phyloP scores from a whole-genome alignment of 768 basidiomycete species.

The Termitomyces sp. region DNA sequence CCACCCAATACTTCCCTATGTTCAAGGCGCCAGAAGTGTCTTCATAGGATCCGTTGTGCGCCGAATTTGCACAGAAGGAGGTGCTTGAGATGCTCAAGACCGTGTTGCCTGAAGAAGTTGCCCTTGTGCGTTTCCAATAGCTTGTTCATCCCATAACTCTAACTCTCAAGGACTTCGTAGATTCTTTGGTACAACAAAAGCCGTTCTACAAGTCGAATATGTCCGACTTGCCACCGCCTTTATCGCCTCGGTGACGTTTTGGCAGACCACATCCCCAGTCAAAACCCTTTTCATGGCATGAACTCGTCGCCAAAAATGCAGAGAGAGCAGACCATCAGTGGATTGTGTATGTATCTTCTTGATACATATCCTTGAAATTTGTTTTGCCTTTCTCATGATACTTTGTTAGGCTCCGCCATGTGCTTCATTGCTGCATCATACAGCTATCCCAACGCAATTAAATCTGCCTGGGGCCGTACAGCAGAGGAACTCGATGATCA shows the following conservation, averaged over 20 bases:
- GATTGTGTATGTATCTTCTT: slow-evolving; percentile 57
- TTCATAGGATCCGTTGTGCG: slow-evolving; percentile 57
- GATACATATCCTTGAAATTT: not conserved
- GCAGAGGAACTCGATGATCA: slow-evolving; percentile 66
- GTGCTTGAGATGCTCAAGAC: slow-evolving; percentile 70
- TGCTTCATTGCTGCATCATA: slow-evolving; percentile 75
- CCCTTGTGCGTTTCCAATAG: slow-evolving; percentile 46
- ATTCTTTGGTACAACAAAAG: slow-evolving; percentile 88
- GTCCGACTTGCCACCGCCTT: slow-evolving; percentile 73
- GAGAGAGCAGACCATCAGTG: slow-evolving; percentile 71
- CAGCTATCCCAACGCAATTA: slow-evolving; percentile 60
- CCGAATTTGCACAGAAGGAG: slow-evolving; percentile 75
- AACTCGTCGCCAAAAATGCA: slow-evolving; percentile 36
- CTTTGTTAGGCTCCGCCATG: slow-evolving; percentile 61
- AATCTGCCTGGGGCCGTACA: slow-evolving; percentile 63
- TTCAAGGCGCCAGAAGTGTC: not conserved
- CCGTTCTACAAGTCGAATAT: slow-evolving; percentile 63
- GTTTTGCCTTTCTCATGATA: not conserved
- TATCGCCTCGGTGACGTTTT: slow-evolving; percentile 69
- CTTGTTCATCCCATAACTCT: not conserved
- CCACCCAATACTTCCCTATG: not conserved
- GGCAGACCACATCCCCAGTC: slow-evolving; percentile 44
- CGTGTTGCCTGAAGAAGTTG: slow-evolving; percentile 68
- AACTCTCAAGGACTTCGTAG: slow-evolving; percentile 30
- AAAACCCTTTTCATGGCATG: slow-evolving; percentile 18